phyloP scores from a whole-genome alignment of 2,329 filamentous ascomycete species.

The Paracorniculantispora psalliotae region DNA sequence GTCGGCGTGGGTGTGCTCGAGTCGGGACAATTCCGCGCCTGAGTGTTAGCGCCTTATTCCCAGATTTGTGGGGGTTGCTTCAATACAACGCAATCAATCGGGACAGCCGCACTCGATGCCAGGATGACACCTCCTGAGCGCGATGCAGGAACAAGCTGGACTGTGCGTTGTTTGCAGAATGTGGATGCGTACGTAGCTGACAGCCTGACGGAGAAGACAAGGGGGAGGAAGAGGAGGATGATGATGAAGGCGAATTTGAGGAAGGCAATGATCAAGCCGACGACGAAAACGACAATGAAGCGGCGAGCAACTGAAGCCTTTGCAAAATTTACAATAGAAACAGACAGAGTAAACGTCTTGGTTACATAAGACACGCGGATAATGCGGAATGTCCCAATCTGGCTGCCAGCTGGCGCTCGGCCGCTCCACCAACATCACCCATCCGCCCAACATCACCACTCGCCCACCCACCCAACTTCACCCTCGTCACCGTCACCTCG shows the following conservation, averaged over 20 bases:
- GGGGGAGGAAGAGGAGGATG: too few relatives aligned
- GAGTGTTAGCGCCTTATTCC: conserved; percentile 5
- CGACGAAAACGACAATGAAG: background rate
- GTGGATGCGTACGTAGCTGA: too few relatives aligned
- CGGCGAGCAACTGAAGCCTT: too few relatives aligned
- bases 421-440: background rate
- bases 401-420: background rate
- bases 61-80: conserved; percentile 5
- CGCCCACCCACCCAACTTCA: background rate
- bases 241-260: background rate
- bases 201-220: too few relatives aligned
- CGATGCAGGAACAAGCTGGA: background rate
- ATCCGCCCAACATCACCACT: background rate
- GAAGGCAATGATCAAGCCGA: background rate
- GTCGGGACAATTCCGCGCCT: background rate
- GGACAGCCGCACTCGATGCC: background rate
- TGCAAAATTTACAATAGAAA: too few relatives aligned
- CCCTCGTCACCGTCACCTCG: background rate
- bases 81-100: conserved; percentile 8
- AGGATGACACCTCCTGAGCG: too few relatives aligned
- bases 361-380: too few relatives aligned
- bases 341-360: too few relatives aligned
- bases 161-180: conserved; percentile 3
- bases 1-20: too few relatives aligned
- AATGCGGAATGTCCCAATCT: background rate